phyloP scores from a whole-genome alignment of 345 rosid genomes.

The Camelina hispida region DNA sequence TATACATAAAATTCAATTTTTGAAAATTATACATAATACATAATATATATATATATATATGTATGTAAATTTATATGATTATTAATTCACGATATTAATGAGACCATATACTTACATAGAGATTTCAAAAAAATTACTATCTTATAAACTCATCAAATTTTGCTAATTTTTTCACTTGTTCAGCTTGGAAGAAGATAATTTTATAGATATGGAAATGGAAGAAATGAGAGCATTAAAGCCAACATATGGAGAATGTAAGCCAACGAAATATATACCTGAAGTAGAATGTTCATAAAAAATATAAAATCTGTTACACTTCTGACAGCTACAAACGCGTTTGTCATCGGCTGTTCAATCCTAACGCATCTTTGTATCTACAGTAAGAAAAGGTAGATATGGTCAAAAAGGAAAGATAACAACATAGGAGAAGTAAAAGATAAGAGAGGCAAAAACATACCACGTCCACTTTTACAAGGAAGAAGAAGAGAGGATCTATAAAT shows the following conservation, averaged over 20 bases:
- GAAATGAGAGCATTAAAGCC: conserved; percentile 12
- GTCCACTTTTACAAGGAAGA: conserved; percentile 61
- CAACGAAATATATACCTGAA: conserved; percentile 61
- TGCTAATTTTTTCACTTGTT: too few species aligned
- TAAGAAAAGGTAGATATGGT: not conserved
- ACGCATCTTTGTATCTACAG: conserved; percentile 63
- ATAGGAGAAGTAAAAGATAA: not conserved
- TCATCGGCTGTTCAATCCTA: conserved; percentile 51
- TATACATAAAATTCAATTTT: too few species aligned
- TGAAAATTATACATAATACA: too few species aligned
- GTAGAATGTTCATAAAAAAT: conserved; percentile 71
- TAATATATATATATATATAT: too few species aligned
- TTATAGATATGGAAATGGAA: not conserved
- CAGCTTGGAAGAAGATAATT: too few species aligned
- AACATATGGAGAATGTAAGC: conserved; percentile 5
- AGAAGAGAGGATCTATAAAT: conserved; percentile 82
- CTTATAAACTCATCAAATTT: too few species aligned
- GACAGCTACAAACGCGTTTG: conserved; percentile 52
- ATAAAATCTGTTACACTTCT: conserved; percentile 71
- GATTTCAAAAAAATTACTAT: too few species aligned
- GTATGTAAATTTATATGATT: too few species aligned
- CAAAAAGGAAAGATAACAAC: conserved; percentile 1
- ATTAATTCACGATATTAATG: too few species aligned
- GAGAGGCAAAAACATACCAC: conserved; percentile 48
- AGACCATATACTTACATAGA: too few species aligned